Evolutionary conservation across 805 yeast genomes (phyloP).

Genomic region (Candida maesae): DNA sequence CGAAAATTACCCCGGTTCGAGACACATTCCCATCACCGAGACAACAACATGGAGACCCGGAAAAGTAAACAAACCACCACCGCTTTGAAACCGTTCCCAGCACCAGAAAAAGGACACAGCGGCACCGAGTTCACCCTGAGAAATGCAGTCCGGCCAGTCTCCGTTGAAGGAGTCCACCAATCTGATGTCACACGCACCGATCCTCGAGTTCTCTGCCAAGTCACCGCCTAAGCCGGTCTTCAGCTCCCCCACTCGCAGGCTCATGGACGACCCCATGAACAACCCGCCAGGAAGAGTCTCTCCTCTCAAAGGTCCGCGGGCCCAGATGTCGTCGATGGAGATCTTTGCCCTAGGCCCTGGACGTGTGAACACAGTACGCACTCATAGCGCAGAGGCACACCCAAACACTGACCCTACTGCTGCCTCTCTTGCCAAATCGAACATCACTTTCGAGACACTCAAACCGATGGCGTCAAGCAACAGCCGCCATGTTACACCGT

Average conservation of each 20-base stretch:
- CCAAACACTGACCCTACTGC: constrained; percentile 1
- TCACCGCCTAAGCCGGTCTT: constrained; percentile 14
- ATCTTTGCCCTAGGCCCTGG: constrained; percentile 29
- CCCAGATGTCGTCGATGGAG: constrained; percentile 13
- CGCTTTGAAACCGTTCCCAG: too few relatives aligned
- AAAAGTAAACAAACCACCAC: too few relatives aligned
- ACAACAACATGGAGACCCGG: background rate
- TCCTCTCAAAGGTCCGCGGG: constrained; percentile 23
- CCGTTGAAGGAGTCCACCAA: constrained; percentile 14
- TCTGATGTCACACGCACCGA: constrained; percentile 9
- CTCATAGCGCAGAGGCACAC: constrained; percentile 29
- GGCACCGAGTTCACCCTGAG: too few relatives aligned
- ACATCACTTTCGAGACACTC: constrained; percentile 26
- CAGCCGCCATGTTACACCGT: constrained; percentile 23
- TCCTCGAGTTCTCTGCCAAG: constrained; percentile 15
- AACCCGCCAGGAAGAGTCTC: constrained; percentile 26
- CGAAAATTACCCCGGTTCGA: background rate
- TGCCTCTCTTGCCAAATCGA: constrained; percentile 8
- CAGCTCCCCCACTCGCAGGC: background rate
- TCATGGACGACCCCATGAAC: constrained; percentile 9
- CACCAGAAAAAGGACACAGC: too few relatives aligned
- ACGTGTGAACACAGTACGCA: constrained; percentile 21
- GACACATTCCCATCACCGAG: background rate
- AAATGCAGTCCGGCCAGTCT: too few relatives aligned
- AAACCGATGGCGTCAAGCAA: constrained; percentile 28